These are phyloP conservation scores for Periconia digitata DNA, from an alignment of 2,329 filamentous ascomycete genomes.

Conservation along the genomic window DNA sequence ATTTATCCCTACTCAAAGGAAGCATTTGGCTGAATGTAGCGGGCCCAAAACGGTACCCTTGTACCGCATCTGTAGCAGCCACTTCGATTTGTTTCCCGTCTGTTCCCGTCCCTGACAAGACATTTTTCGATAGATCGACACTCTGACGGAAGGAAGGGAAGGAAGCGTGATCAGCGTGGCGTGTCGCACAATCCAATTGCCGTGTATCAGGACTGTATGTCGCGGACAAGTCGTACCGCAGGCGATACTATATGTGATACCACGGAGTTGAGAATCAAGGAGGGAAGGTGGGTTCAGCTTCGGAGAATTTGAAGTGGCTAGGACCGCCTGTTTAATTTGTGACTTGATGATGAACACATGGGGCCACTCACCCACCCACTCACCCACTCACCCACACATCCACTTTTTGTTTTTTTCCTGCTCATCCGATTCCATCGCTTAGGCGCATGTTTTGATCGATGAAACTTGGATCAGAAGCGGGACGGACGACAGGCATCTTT, in stretches of 20 bases:
- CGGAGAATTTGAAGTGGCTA: not conserved
- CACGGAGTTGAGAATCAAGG: not conserved
- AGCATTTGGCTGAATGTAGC: not conserved
- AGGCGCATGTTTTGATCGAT: not conserved
- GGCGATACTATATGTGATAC: not conserved
- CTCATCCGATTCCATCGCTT: not conserved
- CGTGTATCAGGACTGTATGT: not conserved
- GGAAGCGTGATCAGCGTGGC: not conserved
- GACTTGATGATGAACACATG: not conserved
- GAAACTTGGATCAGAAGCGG: not conserved
- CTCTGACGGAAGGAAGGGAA: not conserved
- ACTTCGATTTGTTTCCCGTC: not conserved
- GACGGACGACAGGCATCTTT: not conserved
- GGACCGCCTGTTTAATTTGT: not conserved
- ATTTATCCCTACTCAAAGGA: too few relatives aligned
- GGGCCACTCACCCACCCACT: not conserved
- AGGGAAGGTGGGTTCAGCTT: not conserved
- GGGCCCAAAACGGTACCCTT: not conserved
- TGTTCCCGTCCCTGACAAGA: not conserved
- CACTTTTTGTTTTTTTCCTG: too few relatives aligned
- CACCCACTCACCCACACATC: not conserved
- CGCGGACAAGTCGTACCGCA: not conserved
- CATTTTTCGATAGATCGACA: not conserved
- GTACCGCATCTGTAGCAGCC: not conserved
- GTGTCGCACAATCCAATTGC: not conserved